A percentile compares a stretch with the other conserved stretches of the same genome.
Evolutionary conservation across 2,329 filamentous ascomycete species (phyloP).

Genomic region (Alternaria brassicae): DNA sequence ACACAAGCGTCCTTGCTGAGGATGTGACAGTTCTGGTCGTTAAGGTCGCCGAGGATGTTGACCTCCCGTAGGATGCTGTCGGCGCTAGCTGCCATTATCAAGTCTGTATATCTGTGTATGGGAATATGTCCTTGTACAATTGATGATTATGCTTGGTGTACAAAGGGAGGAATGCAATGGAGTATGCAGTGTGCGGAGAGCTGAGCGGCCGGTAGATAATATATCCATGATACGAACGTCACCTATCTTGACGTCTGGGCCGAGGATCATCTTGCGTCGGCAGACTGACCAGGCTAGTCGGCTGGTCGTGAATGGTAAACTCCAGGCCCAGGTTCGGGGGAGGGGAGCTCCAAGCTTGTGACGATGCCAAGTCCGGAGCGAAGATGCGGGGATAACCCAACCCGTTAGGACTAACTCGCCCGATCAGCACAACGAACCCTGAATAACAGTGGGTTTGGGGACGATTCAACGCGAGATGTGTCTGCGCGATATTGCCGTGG

Average conservation of each 20-base stretch:
- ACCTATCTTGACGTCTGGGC: conserved; percentile 40
- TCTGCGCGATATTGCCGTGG: conserved; percentile 12
- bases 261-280: conserved; percentile 44
- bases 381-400: conserved; percentile 33
- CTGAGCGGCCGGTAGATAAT: conserved; percentile 34
- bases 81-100: conserved; percentile 55
- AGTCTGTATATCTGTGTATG: conserved; percentile 3
- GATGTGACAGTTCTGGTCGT: conserved; percentile 84
- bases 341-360: conserved; percentile 46
- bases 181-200: conserved; percentile 36
- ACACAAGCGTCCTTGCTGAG: conserved; percentile 87
- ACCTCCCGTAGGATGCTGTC: conserved; percentile 87
- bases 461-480: background rate
- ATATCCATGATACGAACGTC: conserved; percentile 44
- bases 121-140: conserved; percentile 11
- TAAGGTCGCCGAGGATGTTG: conserved; percentile 79
- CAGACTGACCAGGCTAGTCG: conserved; percentile 37
- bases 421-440: conserved; percentile 27
- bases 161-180: conserved; percentile 32
- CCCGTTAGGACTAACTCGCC: conserved; percentile 9
- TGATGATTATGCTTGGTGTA: conserved; percentile 15
- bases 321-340: conserved; percentile 34
- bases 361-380: conserved; percentile 41
- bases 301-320: conserved; percentile 40
- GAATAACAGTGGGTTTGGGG: conserved; percentile 7